Percentiles rank a stretch among this genome's conserved stretches.
phyloP scores from a whole-genome alignment of 2,329 filamentous ascomycete genomes.

The Spiromastix sp. region DNA sequence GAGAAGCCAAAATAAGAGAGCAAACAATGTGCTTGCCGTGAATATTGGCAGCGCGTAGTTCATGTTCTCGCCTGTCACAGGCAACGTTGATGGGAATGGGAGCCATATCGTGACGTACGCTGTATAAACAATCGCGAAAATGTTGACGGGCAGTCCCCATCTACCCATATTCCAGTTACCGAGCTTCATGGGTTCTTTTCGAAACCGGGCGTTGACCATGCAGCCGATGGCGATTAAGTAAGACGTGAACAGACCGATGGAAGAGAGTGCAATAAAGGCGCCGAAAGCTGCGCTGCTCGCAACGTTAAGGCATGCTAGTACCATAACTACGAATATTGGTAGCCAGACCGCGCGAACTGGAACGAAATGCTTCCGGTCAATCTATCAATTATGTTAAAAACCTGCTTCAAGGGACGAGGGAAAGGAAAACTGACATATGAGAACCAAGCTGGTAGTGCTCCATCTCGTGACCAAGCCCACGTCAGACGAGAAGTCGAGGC shows the following conservation, averaged over 20 bases:
- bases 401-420: not conserved
- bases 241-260: constrained; percentile 27
- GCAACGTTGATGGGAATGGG: constrained; percentile 24
- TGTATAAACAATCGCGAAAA: constrained; percentile 26
- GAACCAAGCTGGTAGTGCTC: constrained; percentile 33
- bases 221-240: constrained; percentile 30
- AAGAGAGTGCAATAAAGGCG: constrained; percentile 30
- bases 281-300: constrained; percentile 29
- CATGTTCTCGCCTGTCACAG: constrained; percentile 27
- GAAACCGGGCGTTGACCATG: constrained; percentile 25
- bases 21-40: constrained; percentile 10
- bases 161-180: constrained; percentile 24
- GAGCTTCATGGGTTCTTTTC: constrained; percentile 13
- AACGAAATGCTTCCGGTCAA: constrained; percentile 23
- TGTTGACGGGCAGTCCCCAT: constrained; percentile 22
- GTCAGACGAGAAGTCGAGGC: constrained; percentile 40
- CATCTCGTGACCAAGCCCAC: constrained; percentile 42
- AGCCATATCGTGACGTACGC: constrained; percentile 22
- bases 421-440: constrained; percentile 15
- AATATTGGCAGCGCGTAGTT: constrained; percentile 30
- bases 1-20: constrained; percentile 10
- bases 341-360: constrained; percentile 29
- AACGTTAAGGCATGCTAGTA: constrained; percentile 31
- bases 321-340: constrained; percentile 20
- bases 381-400: constrained; percentile 14